Percentiles rank a stretch among this genome's conserved stretches.
Evolutionary conservation across 2,329 filamentous ascomycete genomes (phyloP).

Genomic region (Penicillium sp.): DNA sequence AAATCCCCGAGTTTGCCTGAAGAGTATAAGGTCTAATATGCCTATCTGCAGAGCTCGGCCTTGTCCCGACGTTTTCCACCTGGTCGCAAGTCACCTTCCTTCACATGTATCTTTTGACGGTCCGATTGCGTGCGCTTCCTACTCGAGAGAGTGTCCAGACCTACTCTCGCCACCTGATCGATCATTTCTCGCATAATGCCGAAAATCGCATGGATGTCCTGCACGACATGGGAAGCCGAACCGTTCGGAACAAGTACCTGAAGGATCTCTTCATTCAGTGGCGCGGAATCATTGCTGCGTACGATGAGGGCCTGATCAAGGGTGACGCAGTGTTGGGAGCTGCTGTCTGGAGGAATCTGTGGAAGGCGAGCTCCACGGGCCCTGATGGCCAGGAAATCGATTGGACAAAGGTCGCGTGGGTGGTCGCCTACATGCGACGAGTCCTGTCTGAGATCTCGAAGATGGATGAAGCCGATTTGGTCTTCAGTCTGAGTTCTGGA

Average conservation of each 20-base stretch:
- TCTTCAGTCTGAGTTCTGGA: conserved; percentile 46
- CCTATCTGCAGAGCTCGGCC: conserved; percentile 59
- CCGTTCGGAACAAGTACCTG: conserved; percentile 57
- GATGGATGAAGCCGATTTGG: conserved; percentile 52
- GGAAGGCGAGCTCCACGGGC: conserved; percentile 61
- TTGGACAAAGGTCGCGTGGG: conserved; percentile 55
- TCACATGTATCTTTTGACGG: conserved; percentile 87
- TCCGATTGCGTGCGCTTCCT: conserved; percentile 72
- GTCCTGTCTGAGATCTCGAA: conserved; percentile 53
- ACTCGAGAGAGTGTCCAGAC: conserved; percentile 61
- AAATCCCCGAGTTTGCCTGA: background rate
- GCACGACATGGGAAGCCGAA: conserved; percentile 49
- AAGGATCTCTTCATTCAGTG: conserved; percentile 94
- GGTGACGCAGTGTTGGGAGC: conserved; percentile 49
- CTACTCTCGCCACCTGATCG: conserved; percentile 86
- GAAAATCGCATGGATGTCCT: conserved; percentile 62
- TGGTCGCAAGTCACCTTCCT: conserved; percentile 97
- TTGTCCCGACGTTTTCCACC: conserved; percentile 83
- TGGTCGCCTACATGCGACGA: conserved; percentile 61
- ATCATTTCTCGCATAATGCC: conserved; percentile 74
- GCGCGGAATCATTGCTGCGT: conserved; percentile 74
- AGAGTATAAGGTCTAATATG: background rate
- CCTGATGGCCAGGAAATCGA: conserved; percentile 51
- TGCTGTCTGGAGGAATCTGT: conserved; percentile 91
- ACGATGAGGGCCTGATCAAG: conserved; percentile 46